Conservation (phyloP, 164 flowering plant genomes). For the Amborella trichopoda region DNA sequence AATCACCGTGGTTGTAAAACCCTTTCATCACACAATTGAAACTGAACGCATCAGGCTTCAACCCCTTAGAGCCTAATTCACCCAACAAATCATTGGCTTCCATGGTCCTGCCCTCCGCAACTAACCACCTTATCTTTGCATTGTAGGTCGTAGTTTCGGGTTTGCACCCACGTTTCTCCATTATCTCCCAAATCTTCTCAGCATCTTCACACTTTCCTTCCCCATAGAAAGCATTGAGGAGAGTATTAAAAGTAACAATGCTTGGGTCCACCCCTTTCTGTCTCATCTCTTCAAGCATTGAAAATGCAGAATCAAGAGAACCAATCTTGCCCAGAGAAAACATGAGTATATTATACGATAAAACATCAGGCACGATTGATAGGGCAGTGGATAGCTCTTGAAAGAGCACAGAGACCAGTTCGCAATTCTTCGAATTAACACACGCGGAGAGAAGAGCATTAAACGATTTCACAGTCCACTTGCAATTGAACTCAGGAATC, state of each 20-base stretch:
- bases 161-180: conserved; percentile 18
- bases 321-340: conserved; percentile 28
- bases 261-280: conserved; percentile 22
- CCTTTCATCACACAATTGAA: conserved; percentile 7
- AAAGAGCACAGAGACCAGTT: conserved; percentile 21
- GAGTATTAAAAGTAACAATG: conserved; percentile 29
- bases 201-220: conserved; percentile 19
- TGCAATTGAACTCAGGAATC: conserved; percentile 32
- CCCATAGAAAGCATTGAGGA: conserved; percentile 21
- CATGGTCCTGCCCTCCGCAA: conserved; percentile 6
- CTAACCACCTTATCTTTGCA: conserved; percentile 22
- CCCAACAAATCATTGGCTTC: conserved; percentile 26
- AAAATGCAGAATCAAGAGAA: conserved; percentile 21
- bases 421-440: conserved; percentile 18
- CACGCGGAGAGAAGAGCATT: conserved; percentile 39
- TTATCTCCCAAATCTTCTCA: conserved; percentile 27
- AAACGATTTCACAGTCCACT: conserved; percentile 23
- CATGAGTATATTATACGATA: conserved; percentile 29
- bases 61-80: conserved; percentile 13
- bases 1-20: conserved; percentile 4
- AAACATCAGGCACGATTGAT: conserved; percentile 19
- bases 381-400: conserved; percentile 14
- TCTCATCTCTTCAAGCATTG: conserved; percentile 27
- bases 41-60: conserved; percentile 7
- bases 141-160: conserved; percentile 22